Base-by-base conservation (phyloP, 2,329 filamentous ascomycete genomes). In the Ophiostoma perfectum region DNA sequence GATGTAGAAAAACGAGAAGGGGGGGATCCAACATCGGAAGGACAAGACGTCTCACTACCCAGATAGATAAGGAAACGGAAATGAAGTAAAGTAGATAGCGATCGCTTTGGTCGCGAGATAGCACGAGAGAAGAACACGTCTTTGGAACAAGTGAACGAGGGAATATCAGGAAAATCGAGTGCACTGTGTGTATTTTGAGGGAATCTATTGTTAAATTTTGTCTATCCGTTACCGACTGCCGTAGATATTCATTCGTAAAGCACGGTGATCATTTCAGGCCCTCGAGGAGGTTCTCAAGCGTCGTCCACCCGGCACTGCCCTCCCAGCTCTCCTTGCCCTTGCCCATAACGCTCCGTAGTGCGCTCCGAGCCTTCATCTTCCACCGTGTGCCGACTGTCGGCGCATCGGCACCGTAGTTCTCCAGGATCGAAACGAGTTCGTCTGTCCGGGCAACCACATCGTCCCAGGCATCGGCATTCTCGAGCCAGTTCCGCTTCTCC, bases 351-450 rank as follows among this genome's bases (percentile, higher is more conserved):
- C 91, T 92, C 67, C 93, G 83, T 2, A 97, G 83, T 11, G 93
- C 93, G 76, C 87, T 96, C 74, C 92, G 84, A 0, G 92, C 91
- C 84, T 97, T 98, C 72, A 91, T 91, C 77, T 86, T 90, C 95
- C 95, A 99, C 74, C 88, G 89, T 69, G 84, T 85, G 2, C 91
- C 92, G 2, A 97, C 88, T 42, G 86, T 75, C 71, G 88, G 86
- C 27, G 87, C 82, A 72, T 85, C 83, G 0, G 82, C 80, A 0
- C 91, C 91, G 73, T 93, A 88, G 76, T 89, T 92, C 79, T 95
- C 91, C 78, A 97, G 91, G 66, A 90, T 86, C 72, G 91, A 88
- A 0, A 95, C 91, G 58, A 98, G 79, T 75, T 92, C 88, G 68
- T 93, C 86, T 0, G 95, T 98, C 66, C 91, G 86, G 70, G 86